Base-by-base conservation (phyloP, 148 eudicot genomes). In the Suaeda aralocaspica region DNA sequence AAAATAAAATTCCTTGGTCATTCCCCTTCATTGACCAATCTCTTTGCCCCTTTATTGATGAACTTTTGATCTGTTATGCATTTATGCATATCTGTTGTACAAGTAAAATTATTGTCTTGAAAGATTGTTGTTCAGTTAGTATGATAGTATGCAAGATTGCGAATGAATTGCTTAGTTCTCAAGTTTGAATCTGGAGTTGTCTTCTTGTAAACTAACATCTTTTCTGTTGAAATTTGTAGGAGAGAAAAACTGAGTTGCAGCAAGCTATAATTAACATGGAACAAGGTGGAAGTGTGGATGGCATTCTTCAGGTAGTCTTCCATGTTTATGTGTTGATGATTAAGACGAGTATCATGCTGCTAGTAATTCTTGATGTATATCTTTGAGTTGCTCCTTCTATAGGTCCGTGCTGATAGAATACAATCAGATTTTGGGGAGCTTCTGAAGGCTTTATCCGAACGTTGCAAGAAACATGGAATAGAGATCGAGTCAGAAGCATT, bases 251-350 rank as follows among this genome's bases (percentile, higher is more conserved):
- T 80, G 98, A 94, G 74, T 74, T 91, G 83, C 84, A 89, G 28
- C 96, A 94, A 76, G 98, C 98, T 62, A 85, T 94, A 64, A 72
- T 71, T 60, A 94, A 87, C 77, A 89, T 94, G 91, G 92, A 91
- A 81, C 98, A 94, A 79, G 98, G 97, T 81, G 98, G 98, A 72
- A 94, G 98, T 77, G 92, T 92, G 44, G 98, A 94, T 69, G 97
- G 98, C 66, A 89, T 91, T 83, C 97, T 94, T 79, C 98, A 94
- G 97, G 98, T 94, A 75, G 81, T 67, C 41, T 66, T 66, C 70
- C 53, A 57, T 53, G 56, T 13, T 21, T 66, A 42, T 58, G 39
- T 29, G 77, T 52, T 34, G 34, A 55, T 67, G 59, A 50, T 25
- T 60, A 62, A 34, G 45, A 6, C 59, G 31, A 34, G 65, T 7